Evolutionary conservation across 1,284 basidiomycete genomes (phyloP).

Genomic region (Cryptococcus hybrid): DNA sequence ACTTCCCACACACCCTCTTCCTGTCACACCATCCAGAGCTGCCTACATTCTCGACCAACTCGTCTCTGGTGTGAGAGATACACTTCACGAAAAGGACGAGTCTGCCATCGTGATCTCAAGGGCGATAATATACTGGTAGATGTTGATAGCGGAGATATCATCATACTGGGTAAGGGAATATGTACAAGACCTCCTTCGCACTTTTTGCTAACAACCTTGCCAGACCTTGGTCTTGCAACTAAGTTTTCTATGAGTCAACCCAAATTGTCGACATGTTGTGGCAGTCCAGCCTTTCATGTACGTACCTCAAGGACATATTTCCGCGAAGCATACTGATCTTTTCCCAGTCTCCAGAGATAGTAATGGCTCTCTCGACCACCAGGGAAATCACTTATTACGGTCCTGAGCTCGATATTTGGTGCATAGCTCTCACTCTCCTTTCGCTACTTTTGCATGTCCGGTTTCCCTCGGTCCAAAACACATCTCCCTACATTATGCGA

Average conservation of each 20-base stretch:
- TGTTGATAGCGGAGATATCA: slow-evolving; percentile 45
- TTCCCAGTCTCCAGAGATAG: slow-evolving; percentile 55
- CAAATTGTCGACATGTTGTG: slow-evolving; percentile 59
- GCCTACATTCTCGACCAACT: slow-evolving; percentile 57
- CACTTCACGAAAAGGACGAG: slow-evolving; percentile 55
- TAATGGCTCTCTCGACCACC: slow-evolving; percentile 54
- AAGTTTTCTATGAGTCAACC: slow-evolving; percentile 57
- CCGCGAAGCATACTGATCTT: not conserved
- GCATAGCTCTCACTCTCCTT: slow-evolving; percentile 56
- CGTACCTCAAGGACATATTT: slow-evolving; percentile 5
- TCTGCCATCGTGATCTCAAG: slow-evolving; percentile 60
- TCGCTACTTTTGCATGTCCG: slow-evolving; percentile 54
- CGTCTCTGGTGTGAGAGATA: slow-evolving; percentile 54
- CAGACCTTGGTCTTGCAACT: slow-evolving; percentile 58
- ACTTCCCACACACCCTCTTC: slow-evolving; percentile 28
- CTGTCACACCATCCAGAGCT: slow-evolving; percentile 51
- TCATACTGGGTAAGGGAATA: slow-evolving; percentile 49
- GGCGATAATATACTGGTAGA: slow-evolving; percentile 47
- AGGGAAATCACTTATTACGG: slow-evolving; percentile 54
- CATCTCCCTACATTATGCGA: slow-evolving; percentile 51
- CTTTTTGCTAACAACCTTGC: not conserved
- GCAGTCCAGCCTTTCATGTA: slow-evolving; percentile 54
- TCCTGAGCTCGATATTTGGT: slow-evolving; percentile 60
- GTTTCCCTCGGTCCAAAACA: slow-evolving; percentile 57
- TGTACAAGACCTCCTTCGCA: too few relatives aligned